phyloP scores from a whole-genome alignment of 2,329 filamentous ascomycete species.

The Rasamsonia emersonii region DNA sequence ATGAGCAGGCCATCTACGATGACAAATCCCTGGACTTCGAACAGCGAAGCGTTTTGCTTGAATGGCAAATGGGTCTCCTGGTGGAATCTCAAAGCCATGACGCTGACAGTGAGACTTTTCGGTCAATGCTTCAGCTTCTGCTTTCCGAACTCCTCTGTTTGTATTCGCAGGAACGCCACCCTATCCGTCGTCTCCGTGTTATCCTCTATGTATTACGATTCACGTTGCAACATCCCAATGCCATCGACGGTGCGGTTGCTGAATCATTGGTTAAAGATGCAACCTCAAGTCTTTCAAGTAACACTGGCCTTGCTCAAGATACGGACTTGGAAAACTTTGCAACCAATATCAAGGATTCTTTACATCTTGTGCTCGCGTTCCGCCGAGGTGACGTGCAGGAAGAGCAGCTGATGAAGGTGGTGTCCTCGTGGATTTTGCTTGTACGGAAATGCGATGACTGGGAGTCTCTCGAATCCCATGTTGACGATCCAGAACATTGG shows the following conservation, averaged over 20 bases:
- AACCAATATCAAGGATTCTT: slow-evolving; percentile 24
- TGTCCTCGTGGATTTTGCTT: slow-evolving; percentile 32
- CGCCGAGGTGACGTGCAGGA: slow-evolving; percentile 22
- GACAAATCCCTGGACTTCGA: slow-evolving; percentile 17
- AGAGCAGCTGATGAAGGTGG: slow-evolving; percentile 19
- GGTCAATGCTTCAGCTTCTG: slow-evolving; percentile 18
- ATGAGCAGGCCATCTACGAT: slow-evolving; percentile 22
- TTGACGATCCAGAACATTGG: slow-evolving; percentile 46
- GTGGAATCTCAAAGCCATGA: slow-evolving; percentile 21
- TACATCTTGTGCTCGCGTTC: slow-evolving; percentile 27
- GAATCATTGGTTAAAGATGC: slow-evolving; percentile 21
- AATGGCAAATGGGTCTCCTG: slow-evolving; percentile 31
- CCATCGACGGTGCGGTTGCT: slow-evolving; percentile 19
- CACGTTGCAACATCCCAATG: slow-evolving; percentile 22
- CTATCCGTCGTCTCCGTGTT: slow-evolving; percentile 30
- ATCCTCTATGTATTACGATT: slow-evolving; percentile 27
- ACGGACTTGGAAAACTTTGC: slow-evolving; percentile 17
- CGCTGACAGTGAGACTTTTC: slow-evolving; percentile 20
- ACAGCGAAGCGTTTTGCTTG: slow-evolving; percentile 23
- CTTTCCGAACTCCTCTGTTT: slow-evolving; percentile 25
- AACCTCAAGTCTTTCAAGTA: slow-evolving; percentile 10
- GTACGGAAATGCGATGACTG: slow-evolving; percentile 36
- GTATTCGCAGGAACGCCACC: slow-evolving; percentile 22
- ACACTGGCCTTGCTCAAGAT: slow-evolving; percentile 17
- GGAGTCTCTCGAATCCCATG: slow-evolving; percentile 30